Conservation (phyloP, 495 filamentous ascomycete genomes). For the Saxophila tyrrhenica region DNA sequence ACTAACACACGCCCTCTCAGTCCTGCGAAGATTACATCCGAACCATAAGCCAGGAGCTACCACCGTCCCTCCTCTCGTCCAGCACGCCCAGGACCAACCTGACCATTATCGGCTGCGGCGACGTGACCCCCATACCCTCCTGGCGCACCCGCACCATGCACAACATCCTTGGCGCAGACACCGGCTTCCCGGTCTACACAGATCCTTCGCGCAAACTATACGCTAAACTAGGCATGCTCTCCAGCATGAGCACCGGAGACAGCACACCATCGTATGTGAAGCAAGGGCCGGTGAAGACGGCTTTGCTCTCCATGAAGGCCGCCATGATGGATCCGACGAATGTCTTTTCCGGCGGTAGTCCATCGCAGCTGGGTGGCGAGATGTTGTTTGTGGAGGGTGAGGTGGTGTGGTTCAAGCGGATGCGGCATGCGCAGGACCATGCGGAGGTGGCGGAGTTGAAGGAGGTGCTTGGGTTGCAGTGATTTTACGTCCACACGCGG, state of each 20-base stretch:
- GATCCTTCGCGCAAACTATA: conserved; percentile 64
- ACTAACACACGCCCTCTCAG: neutral
- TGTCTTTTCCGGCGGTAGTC: conserved; percentile 52
- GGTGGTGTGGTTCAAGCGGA: conserved; percentile 68
- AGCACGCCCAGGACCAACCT: conserved; percentile 8
- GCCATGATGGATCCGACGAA: conserved; percentile 43
- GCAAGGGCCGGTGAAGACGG: conserved; percentile 17
- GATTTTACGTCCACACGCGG: no score
- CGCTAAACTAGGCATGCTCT: conserved; percentile 56
- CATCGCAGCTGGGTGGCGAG: conserved; percentile 67
- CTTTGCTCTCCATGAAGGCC: conserved; percentile 40
- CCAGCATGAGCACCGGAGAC: conserved; percentile 47
- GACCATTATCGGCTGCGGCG: conserved; percentile 23
- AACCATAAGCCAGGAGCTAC: conserved; percentile 8
- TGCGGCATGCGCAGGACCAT: conserved; percentile 71
- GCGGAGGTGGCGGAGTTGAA: conserved; percentile 53
- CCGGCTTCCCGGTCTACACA: conserved; percentile 64
- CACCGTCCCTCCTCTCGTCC: conserved; percentile 1
- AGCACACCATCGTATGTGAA: conserved; percentile 55
- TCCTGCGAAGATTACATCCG: conserved; percentile 21
- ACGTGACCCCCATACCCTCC: conserved; percentile 6
- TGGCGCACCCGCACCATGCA: conserved; percentile 12
- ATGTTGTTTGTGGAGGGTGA: conserved; percentile 63
- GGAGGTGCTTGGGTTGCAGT: conserved; percentile 41
- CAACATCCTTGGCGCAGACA: neutral